Base-by-base conservation (phyloP, 129 eudicot genomes). In the sunflower (Helianthus annuus) region DNA sequence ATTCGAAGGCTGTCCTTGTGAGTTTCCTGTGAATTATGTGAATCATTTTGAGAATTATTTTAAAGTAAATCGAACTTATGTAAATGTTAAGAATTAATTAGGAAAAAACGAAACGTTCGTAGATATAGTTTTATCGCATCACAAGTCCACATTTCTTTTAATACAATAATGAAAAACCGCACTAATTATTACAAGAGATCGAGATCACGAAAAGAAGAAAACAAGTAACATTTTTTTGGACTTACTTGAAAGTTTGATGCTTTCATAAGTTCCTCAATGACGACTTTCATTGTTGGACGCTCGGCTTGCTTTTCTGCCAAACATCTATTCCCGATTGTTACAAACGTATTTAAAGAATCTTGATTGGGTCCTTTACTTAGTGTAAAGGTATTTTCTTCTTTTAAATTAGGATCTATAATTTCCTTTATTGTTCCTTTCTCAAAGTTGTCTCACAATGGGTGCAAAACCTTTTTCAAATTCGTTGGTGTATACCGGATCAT, bases 231-330 rank as follows among this genome's bases (percentile, higher is more conserved):
- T 1, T 57, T 27, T 1, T 11, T 19, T 19, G 5, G 7, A 27
- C 15, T 29, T 61, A 61, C 66, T 32, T 61, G 24, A 14, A 34
- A 61, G 10, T 61, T 61, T n/a, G 34, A 34, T 61, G 67, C 67
- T 14, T 61, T 61, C 24, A 32, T 6, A 14, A 61, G 67, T 61
- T 61, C 67, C 2, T 61, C 2, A 4, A 61, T 61, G 11, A 61
- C 11, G 3, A 1, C 5, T 6, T 61, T n/a, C 46, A 61, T 61
- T n/a, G 19, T 34, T 6, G 67, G 67, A 61, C 67, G 67, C 2
- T 36, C 5, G 1, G 11, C 67, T 61, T 61, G 67, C 48, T 36
- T 34, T 61, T 61, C 67, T 36, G 22, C 46, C 67, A 61, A 61
- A 61, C 67, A 61, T 38, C 5, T 5, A 61, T 36, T 6, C 8